Percentiles rank a stretch among this genome's conserved stretches.
phyloP scores from a whole-genome alignment of 495 filamentous ascomycete genomes.

The Pseudomonodictys pantanalensis region DNA sequence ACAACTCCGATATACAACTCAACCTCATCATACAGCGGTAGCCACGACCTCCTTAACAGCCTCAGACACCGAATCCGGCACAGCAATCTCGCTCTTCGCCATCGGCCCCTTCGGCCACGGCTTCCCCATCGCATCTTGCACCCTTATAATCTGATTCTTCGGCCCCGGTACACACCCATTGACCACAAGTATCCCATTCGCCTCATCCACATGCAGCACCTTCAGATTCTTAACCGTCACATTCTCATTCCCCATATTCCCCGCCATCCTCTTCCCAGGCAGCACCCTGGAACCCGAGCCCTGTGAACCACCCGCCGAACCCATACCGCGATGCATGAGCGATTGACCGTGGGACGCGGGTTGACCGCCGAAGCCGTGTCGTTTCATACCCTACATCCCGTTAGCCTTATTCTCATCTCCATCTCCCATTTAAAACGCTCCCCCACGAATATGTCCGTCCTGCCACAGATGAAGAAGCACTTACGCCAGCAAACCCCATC shows the following conservation, averaged over 20 bases:
- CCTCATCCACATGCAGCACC: conserved; percentile 79
- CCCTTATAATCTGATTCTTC: conserved; percentile 18
- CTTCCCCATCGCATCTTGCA: conserved; percentile 23
- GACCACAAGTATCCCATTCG: conserved; percentile 82
- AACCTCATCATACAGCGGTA: background rate
- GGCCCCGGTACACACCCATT: conserved; percentile 50
- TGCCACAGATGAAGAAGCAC: conserved; percentile 1
- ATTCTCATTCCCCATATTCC: conserved; percentile 83
- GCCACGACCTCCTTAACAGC: background rate
- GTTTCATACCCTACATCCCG: conserved; percentile 75
- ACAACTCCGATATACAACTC: background rate
- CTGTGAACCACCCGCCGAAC: conserved; percentile 81
- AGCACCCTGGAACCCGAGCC: conserved; percentile 87
- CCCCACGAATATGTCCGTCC: background rate
- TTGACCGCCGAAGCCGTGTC: conserved; percentile 82
- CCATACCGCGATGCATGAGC: conserved; percentile 83
- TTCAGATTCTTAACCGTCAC: conserved; percentile 87
- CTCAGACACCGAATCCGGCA: background rate
- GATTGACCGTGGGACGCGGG: conserved; percentile 92
- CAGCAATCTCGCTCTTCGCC: conserved; percentile 13
- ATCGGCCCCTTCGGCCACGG: conserved; percentile 28
- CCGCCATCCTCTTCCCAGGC: conserved; percentile 96
- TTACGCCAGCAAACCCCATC: conserved; percentile 80
- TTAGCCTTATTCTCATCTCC: background rate
- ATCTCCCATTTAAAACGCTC: background rate